Conservation (phyloP, 495 filamentous ascomycete genomes). For the Hypoxylon trugodes region DNA sequence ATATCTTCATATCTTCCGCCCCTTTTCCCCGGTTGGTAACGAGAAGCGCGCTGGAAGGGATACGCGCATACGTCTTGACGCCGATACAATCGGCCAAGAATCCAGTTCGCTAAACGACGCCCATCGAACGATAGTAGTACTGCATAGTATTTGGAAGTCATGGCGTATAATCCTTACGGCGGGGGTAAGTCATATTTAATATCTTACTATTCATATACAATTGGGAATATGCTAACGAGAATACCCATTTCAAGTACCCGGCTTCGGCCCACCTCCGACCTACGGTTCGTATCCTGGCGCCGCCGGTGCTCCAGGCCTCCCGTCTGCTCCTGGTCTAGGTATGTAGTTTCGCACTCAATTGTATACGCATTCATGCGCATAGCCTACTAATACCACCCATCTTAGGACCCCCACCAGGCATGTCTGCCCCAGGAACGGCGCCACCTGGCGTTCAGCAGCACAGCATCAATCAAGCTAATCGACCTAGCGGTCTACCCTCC, state of each 20-base stretch:
- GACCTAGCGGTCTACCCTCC: conserved; percentile 79
- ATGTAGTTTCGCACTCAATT: conserved; percentile 48
- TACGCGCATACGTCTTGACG: conserved; percentile 1
- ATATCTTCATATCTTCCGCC: conserved; percentile 16
- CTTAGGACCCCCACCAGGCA: conserved; percentile 71
- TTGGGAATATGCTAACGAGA: conserved; percentile 23
- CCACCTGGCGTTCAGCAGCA: conserved; percentile 82
- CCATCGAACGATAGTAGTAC: background rate
- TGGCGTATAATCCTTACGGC: conserved; percentile 84
- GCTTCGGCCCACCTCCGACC: conserved; percentile 76
- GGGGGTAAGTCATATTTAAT: conserved; percentile 57
- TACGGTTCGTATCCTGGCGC: conserved; percentile 76
- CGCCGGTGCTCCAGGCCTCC: conserved; percentile 67
- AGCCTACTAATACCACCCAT: conserved; percentile 27
- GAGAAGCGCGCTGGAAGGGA: background rate
- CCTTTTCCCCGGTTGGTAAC: background rate
- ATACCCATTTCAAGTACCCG: conserved; percentile 47
- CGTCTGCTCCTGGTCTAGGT: conserved; percentile 88
- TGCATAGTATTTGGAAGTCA: conserved; percentile 41
- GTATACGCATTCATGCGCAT: background rate
- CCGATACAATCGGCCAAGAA: background rate
- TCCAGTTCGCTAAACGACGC: background rate
- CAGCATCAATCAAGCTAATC: conserved; percentile 71
- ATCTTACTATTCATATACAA: background rate
- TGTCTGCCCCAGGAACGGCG: conserved; percentile 80